These are phyloP conservation scores for Torulaspora delbrueckii DNA, from an alignment of 805 yeast species.

Conservation along the genomic window DNA sequence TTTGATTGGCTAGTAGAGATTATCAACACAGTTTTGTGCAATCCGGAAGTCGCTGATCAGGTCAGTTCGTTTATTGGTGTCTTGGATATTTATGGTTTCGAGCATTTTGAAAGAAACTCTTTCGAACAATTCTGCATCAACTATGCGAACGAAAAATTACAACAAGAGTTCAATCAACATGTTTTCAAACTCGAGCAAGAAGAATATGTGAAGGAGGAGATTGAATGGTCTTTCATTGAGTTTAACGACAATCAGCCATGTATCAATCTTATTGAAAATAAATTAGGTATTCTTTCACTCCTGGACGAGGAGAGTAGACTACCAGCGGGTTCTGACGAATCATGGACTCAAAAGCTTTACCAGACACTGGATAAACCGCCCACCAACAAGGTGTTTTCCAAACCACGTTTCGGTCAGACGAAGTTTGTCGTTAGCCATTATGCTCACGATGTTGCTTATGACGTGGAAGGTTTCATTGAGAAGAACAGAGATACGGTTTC, in stretches of 20 bases:
- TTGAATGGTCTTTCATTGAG: slow-evolving; percentile 96
- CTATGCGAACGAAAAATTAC: slow-evolving; percentile 94
- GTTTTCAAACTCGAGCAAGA: slow-evolving; percentile 97
- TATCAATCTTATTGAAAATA: slow-evolving; percentile 84
- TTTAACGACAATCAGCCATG: slow-evolving; percentile 97
- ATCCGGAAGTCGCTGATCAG: slow-evolving; percentile 55
- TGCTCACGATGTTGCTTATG: slow-evolving; percentile 91
- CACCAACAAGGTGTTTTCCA: slow-evolving; percentile 71
- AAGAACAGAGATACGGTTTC: slow-evolving; percentile 96
- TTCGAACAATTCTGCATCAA: slow-evolving; percentile 97
- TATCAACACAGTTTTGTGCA: slow-evolving; percentile 75
- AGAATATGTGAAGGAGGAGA: slow-evolving; percentile 85
- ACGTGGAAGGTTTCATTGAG: slow-evolving; percentile 91
- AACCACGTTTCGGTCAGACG: slow-evolving; percentile 90
- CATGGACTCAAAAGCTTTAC: slow-evolving; percentile 88
- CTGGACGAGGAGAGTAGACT: slow-evolving; percentile 93
- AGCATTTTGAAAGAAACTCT: slow-evolving; percentile 89
- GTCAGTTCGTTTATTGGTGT: slow-evolving; percentile 86
- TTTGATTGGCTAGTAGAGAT: slow-evolving; percentile 92
- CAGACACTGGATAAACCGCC: slow-evolving; percentile 78
- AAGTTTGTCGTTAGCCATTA: slow-evolving; percentile 89
- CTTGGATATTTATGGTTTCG: slow-evolving; percentile 95
- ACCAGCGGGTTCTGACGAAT: slow-evolving; percentile 88
- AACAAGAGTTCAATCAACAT: slow-evolving; percentile 96
- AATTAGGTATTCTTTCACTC: slow-evolving; percentile 78